These are phyloP conservation scores for Artemisia tridentata DNA, from an alignment of 129 eudicot species.

Conservation along the genomic window DNA sequence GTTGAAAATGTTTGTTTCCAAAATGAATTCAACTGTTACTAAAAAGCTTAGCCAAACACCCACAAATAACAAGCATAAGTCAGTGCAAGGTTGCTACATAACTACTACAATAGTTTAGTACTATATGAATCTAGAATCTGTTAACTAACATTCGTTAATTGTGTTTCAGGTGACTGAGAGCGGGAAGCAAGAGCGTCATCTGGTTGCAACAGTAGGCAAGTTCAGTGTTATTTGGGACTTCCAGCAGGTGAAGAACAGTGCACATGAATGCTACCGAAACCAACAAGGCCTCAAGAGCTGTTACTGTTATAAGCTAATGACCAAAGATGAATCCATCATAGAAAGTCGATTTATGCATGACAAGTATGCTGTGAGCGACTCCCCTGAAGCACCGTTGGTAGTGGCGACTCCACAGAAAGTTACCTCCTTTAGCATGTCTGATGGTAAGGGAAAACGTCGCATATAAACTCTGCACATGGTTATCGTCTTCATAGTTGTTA, in stretches of 20 bases:
- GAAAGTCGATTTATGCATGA: slow-evolving; percentile 97
- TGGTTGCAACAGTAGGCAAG: slow-evolving; percentile 87
- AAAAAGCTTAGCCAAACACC: too few species aligned
- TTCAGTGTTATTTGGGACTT: slow-evolving; percentile 95
- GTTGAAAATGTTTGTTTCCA: too few species aligned
- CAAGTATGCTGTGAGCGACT: slow-evolving; percentile 53
- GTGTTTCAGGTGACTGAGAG: slow-evolving; percentile 77
- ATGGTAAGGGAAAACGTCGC: slow-evolving; percentile 35
- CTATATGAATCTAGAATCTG: background rate
- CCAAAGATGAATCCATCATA: slow-evolving; percentile 82
- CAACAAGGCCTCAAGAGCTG: slow-evolving; percentile 98
- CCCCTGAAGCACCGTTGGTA: slow-evolving; percentile 94
- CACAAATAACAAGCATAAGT: background rate
- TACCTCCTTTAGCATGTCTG: slow-evolving; percentile 85
- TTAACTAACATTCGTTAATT: background rate
- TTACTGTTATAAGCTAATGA: slow-evolving; percentile 81
- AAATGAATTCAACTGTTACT: too few species aligned
- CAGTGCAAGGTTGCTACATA: background rate
- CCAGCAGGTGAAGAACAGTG: slow-evolving; percentile 93
- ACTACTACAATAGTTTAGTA: background rate
- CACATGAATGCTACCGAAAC: slow-evolving; percentile 74
- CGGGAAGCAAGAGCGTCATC: slow-evolving; percentile 90
- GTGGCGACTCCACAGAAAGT: slow-evolving; percentile 88
- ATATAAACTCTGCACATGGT: background rate
- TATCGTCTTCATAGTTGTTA: background rate